Percentiles rank a stretch among this genome's conserved stretches.
Conservation (phyloP, 805 yeast species). For the Candida wancherniae region DNA sequence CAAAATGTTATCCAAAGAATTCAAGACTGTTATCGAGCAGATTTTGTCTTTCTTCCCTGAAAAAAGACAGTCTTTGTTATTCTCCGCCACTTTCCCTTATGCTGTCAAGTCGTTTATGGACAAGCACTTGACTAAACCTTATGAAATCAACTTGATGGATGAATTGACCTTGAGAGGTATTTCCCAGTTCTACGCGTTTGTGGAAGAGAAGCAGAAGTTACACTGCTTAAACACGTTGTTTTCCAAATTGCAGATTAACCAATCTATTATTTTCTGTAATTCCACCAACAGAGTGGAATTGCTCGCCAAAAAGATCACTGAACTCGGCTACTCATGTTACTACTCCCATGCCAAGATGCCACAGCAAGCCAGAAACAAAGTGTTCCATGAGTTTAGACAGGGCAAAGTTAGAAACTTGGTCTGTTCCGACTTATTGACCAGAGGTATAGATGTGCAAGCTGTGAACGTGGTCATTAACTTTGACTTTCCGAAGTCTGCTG, state of each 20-base stretch:
- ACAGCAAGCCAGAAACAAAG: conserved; percentile 94
- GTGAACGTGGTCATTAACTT: conserved; percentile 97
- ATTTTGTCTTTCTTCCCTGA: conserved; percentile 75
- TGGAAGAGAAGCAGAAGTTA: conserved; percentile 91
- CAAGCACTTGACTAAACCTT: conserved; percentile 82
- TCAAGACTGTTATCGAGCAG: conserved; percentile 81
- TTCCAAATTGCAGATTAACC: conserved; percentile 91
- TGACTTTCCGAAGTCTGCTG: conserved; percentile 97
- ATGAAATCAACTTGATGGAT: conserved; percentile 96
- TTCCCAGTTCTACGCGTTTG: conserved; percentile 97
- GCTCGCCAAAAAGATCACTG: conserved; percentile 92
- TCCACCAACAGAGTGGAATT: conserved; percentile 95
- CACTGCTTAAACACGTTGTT: conserved; percentile 94
- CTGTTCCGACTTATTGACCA: conserved; percentile 93
- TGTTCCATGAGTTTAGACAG: conserved; percentile 97
- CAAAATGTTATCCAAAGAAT: conserved; percentile 89
- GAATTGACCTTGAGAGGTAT: conserved; percentile 94
- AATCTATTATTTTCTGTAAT: conserved; percentile 94
- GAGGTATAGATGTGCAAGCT: conserved; percentile 99
- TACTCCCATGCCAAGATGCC: conserved; percentile 98
- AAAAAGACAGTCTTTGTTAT: conserved; percentile 70
- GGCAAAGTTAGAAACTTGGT: conserved; percentile 97
- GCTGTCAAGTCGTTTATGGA: conserved; percentile 92
- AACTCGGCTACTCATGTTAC: conserved; percentile 92
- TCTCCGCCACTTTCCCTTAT: conserved; percentile 94